Base-by-base conservation (phyloP, 441 rosid species). In the Manihot esculenta region DNA sequence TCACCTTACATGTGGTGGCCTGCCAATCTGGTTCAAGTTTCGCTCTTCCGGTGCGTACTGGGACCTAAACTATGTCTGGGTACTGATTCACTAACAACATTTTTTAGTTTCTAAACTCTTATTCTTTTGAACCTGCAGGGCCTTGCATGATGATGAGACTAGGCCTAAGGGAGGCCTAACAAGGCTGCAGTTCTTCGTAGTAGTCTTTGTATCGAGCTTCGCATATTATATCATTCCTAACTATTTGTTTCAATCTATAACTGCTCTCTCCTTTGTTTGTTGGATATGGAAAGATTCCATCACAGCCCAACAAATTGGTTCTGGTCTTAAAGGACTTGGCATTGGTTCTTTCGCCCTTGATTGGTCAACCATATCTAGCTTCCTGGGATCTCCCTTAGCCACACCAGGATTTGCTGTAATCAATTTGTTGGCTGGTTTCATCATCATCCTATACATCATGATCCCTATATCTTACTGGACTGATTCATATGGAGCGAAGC, bases 1-100 rank as follows among this genome's bases (percentile, higher is more conserved):
- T 82, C 86, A 1, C 84, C 87, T 14, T 82, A 62, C 72, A 84
- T 82, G 86, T 86, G 89, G 85, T 85, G 87, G 87, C 87, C 87
- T 41, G 38, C 75, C 1, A 86, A 84, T 80, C 80, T 84, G 67
- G 83, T 84, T 64, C 89, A 84, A 68, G 87, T 86, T 58, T 86
- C 87, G 18, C 83, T 84, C 62, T 84, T 86, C 33, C 70, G 87
- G 82, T 79, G 61, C 69, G 33, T 14, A 14, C 45, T n/a, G n/a
- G 20, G 20, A 12, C 12, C 41, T 38, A 10, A n/a, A 30, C 23
- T 69, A n/a, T 59, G 8, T 13, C 45, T 53, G 23, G 12, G 5
- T 67, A 10, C 14, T 45, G 14, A 17, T 5, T n/a, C 11, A 33
- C 10, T n/a, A 26, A 51, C 26, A 12, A 15, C 21, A 1, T 49